Conservation (phyloP, 2,329 filamentous ascomycete genomes). For the Cyphellophora attinorum region DNA sequence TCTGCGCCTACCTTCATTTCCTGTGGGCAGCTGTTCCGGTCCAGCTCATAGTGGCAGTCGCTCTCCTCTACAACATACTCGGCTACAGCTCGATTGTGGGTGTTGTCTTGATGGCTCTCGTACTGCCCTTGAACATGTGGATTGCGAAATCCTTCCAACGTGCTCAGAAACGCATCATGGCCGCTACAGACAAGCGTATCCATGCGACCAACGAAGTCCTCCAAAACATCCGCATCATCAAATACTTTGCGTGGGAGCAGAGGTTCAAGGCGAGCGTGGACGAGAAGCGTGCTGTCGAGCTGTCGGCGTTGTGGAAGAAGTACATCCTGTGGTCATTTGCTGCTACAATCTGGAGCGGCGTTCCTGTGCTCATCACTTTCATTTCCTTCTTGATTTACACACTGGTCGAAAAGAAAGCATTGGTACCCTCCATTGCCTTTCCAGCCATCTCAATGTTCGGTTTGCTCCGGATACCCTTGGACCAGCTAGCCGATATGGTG, state of each 20-base stretch:
- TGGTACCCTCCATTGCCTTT: conserved; percentile 89
- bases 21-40: conserved; percentile 86
- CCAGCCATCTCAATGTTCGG: conserved; percentile 94
- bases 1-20: conserved; percentile 91
- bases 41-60: conserved; percentile 71
- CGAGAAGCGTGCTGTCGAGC: conserved; percentile 73
- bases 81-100: conserved; percentile 90
- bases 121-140: conserved; percentile 81
- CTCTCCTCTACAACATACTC: conserved; percentile 79
- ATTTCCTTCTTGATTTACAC: conserved; percentile 94
- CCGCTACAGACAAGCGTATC: conserved; percentile 89
- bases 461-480: conserved; percentile 81
- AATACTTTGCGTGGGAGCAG: conserved; percentile 97
- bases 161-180: conserved; percentile 84
- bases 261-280: conserved; percentile 79
- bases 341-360: conserved; percentile 92
- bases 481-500: conserved; percentile 97
- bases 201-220: conserved; percentile 94
- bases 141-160: conserved; percentile 78
- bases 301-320: conserved; percentile 66
- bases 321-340: conserved; percentile 89
- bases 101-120: conserved; percentile 76
- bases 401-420: conserved; percentile 73
- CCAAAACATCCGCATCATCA: conserved; percentile 97
- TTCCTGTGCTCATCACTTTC: conserved; percentile 90